Conservation (phyloP, 352 stramenopile genomes). For the Globisporangium lucens region DNA sequence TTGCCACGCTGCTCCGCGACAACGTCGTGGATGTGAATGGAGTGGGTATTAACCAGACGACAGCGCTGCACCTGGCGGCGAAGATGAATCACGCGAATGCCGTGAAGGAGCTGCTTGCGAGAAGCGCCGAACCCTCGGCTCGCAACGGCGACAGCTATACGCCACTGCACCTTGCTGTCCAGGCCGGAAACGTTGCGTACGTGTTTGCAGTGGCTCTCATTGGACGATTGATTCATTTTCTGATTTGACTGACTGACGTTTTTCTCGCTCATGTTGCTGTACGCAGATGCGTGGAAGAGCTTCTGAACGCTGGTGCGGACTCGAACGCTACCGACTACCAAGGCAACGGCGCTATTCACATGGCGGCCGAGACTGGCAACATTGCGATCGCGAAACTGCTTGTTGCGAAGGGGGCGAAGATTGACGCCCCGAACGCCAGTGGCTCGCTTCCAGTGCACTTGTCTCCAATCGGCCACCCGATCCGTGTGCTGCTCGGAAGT, state of each 20-base stretch:
- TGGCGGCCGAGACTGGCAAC: slow-evolving; percentile 73
- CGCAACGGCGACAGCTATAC: slow-evolving; percentile 82
- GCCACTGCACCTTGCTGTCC: slow-evolving; percentile 70
- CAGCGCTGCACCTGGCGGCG: slow-evolving; percentile 69
- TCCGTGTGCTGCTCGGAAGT: slow-evolving; percentile 77
- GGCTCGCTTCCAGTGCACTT: slow-evolving; percentile 80
- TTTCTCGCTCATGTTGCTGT: background rate
- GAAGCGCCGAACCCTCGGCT: slow-evolving; percentile 59
- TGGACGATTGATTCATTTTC: background rate
- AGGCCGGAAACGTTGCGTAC: slow-evolving; percentile 67
- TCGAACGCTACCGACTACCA: slow-evolving; percentile 81
- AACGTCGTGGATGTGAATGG: slow-evolving; percentile 87
- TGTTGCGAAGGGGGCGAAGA: slow-evolving; percentile 66
- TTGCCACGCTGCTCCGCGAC: slow-evolving; percentile 73
- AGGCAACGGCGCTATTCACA: slow-evolving; percentile 81
- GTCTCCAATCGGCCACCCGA: slow-evolving; percentile 83
- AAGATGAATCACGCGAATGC: slow-evolving; percentile 76
- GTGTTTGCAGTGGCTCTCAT: background rate
- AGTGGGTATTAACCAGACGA: slow-evolving; percentile 84
- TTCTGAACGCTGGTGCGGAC: slow-evolving; percentile 66
- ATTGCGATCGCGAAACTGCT: slow-evolving; percentile 77
- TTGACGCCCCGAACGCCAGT: slow-evolving; percentile 73
- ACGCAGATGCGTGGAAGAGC: slow-evolving; percentile 63
- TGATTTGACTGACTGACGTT: background rate
- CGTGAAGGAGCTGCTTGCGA: slow-evolving; percentile 68